Base-by-base conservation (phyloP, 2,329 filamentous ascomycete species). In the Verticillium albo-atrum region DNA sequence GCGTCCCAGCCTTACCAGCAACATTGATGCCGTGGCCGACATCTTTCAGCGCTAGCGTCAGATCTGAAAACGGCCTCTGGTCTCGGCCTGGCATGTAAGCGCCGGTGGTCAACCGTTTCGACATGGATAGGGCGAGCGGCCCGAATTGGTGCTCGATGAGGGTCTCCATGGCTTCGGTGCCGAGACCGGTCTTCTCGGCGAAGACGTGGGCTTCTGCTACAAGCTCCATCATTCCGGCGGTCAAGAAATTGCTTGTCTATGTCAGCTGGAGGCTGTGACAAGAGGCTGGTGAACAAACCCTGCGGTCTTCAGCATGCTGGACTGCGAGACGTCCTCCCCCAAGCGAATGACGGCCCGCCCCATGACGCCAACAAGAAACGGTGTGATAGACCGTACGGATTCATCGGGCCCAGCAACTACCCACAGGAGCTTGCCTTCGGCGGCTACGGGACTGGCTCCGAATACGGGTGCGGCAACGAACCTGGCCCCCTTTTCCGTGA, bases 41-140 rank as follows among this genome's bases (percentile, higher is more conserved):
- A 63, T 84, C 82, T 60, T 84, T 82, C 7, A 83, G 72, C 0
- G 79, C 82, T 3, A 84, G 68, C 25, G 76, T 74, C 3, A 84
- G 60, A 37, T 79, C 79, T 0, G 79, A 83, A 72, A 73, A 77
- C 2, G 80, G 80, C 28, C 70, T 65, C 27, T 74, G 65, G 0
- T 66, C 74, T 6, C 56, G 58, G 0, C 65, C 65, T 1, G 75
- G 75, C 62, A 72, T 68, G 55, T 77, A 77, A 9, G 74, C 72
- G 3, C 75, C 75, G 0, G 71, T 71, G 0, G 74, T 77, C 26
- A 77, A 66, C 0, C 75, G 64, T 37, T 69, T 67, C 1, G 75
- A 77, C 67, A 75, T 75, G 2, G 68, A 69, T 1, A 74, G 64
- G 4, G 74, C 71, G 1, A 77, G 61, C 1, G 73, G 68, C 0